phyloP scores from a whole-genome alignment of 208 protist genomes.

The Trypanosoma mega region DNA sequence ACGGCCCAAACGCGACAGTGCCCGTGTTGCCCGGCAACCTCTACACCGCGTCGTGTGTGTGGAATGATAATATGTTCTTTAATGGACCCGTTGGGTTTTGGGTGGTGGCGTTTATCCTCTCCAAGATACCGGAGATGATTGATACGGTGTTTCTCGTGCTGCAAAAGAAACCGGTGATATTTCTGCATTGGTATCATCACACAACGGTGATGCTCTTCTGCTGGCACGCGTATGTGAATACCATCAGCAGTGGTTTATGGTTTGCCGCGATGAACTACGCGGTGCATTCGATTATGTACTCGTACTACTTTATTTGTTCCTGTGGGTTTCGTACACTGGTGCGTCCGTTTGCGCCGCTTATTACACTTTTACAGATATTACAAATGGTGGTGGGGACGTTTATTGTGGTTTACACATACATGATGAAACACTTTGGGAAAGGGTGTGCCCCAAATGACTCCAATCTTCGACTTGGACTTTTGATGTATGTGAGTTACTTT shows the following conservation, averaged over 20 bases:
- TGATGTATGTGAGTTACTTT: conserved; percentile 93
- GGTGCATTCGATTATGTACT: conserved; percentile 94
- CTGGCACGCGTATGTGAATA: conserved; percentile 74
- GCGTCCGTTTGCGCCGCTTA: conserved; percentile 71
- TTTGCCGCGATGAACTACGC: conserved; percentile 92
- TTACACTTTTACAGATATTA: conserved; percentile 84
- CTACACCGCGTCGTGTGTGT: conserved; percentile 52
- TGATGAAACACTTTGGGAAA: not conserved
- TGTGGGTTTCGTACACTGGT: conserved; percentile 45
- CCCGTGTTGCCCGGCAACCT: conserved; percentile 28
- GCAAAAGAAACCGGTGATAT: conserved; percentile 79
- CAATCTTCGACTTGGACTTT: conserved; percentile 50
- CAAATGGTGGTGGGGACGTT: conserved; percentile 92
- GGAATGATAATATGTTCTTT: conserved; percentile 51
- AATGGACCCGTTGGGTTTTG: conserved; percentile 59
- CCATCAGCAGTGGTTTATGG: conserved; percentile 51
- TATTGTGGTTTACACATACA: conserved; percentile 66
- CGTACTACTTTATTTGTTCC: conserved; percentile 86
- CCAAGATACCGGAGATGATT: conserved; percentile 76
- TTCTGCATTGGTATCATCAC: conserved; percentile 94
- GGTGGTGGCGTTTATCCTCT: conserved; percentile 55
- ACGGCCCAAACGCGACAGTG: conserved; percentile 23
- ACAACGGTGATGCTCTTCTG: conserved; percentile 90
- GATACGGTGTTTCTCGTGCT: conserved; percentile 76
- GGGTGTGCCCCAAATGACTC: conserved; percentile 42